Evolutionary conservation across 768 basidiomycete genomes (phyloP).

Genomic region (Scleroderma bovista): DNA sequence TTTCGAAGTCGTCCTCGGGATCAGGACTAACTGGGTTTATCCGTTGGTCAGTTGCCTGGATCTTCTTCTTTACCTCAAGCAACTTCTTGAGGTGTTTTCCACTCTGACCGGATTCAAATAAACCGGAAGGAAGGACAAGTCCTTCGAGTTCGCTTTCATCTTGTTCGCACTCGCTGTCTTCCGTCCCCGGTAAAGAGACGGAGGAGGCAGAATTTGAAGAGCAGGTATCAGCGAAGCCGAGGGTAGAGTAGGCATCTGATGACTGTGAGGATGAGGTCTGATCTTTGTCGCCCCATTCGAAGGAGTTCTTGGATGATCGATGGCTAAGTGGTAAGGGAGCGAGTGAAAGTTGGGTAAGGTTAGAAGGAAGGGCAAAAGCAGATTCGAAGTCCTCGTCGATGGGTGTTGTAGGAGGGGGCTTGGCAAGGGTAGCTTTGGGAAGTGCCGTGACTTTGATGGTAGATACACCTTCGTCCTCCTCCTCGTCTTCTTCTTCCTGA

Average conservation of each 20-base stretch:
- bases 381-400: constrained; percentile 77
- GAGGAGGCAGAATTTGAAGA: constrained; percentile 71
- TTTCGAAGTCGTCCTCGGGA: constrained; percentile 82
- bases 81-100: constrained; percentile 45
- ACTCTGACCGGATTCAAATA: constrained; percentile 70
- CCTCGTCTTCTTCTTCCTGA: constrained; percentile 49
- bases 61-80: constrained; percentile 49
- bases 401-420: constrained; percentile 29
- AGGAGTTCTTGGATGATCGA: constrained; percentile 74
- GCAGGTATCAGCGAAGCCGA: constrained; percentile 68
- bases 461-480: constrained; percentile 77
- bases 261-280: constrained; percentile 79
- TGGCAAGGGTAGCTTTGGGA: constrained; percentile 27
- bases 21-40: constrained; percentile 54
- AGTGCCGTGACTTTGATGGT: constrained; percentile 72
- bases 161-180: constrained; percentile 62
- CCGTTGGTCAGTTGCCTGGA: constrained; percentile 48
- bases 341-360: constrained; percentile 78
- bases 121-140: constrained; percentile 65
- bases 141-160: constrained; percentile 78
- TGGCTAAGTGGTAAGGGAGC: constrained; percentile 72
- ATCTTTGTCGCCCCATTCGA: constrained; percentile 85
- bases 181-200: constrained; percentile 59
- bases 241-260: constrained; percentile 79
- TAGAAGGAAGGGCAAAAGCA: constrained; percentile 73